Evolutionary conservation across 2,329 filamentous ascomycete genomes (phyloP), one percentile per base, ranked within the genome.

Genomic region (Alternaria rosae): DNA sequence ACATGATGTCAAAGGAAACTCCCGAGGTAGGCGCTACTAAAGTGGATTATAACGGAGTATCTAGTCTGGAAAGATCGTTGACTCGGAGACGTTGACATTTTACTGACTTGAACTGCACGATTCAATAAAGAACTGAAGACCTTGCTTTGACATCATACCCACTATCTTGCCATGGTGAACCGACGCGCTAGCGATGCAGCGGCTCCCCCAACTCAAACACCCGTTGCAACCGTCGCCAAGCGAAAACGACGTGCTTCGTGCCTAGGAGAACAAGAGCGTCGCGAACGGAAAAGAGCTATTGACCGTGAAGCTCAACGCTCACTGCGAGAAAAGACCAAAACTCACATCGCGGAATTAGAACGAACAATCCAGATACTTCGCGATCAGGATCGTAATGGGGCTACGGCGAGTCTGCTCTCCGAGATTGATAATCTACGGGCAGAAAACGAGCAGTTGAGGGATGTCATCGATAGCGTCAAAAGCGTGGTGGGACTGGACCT

Each of bases 231-330:
- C 10, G 68, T 73, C 1, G 64, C 73, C 15, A 79, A 78, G 61
- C 72, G 76, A 9, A 78, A 78, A 52, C 68, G 76, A 28, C 70
- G 72, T 21, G 71, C 73, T 3, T 76, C 75, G 6, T 78, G 76
- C 54, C 59, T 78, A 8, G 75, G 76, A 5, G 76, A 79, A 51
- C 74, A 78, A 26, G 76, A 79, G 45, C 62, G 76, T 20, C 66
- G 73, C 17, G 76, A 79, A 42, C 61, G 76, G 21, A 79, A 78
- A 54, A 65, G 76, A 60, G 74, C 76, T 3, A 77, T 78, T 56
- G 76, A 79, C 57, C 71, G 76, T 20, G 76, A 78, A 62, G 76
- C 76, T 30, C 76, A 78, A 50, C 62, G 76, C 28, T 77, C 76
- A 4, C 61, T 79, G 20, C 57, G 76, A 54, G 76, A 79, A 52